Conservation (phyloP, 805 yeast genomes). For the Saccharomyces mikatae region DNA sequence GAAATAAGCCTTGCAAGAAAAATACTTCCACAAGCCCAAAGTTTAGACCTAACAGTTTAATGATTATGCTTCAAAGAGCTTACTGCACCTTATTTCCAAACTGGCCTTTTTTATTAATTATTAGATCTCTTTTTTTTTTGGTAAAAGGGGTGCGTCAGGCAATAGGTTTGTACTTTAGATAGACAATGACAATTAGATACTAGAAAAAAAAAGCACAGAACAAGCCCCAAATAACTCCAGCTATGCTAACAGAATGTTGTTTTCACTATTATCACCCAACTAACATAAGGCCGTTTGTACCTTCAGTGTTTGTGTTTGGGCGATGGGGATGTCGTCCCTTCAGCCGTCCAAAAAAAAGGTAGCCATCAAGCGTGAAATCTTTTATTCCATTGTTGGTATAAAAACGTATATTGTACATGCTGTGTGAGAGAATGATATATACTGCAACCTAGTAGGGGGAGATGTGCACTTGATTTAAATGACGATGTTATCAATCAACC, state of each 20-base stretch:
- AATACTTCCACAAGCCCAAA: background rate
- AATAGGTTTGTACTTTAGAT: background rate
- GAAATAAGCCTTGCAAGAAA: background rate
- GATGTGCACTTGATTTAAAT: slow-evolving; percentile 19
- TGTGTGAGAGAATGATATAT: background rate
- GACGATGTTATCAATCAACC: slow-evolving; percentile 75
- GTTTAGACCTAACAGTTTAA: background rate
- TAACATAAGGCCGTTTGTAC: background rate
- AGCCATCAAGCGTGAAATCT: background rate
- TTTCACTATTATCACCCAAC: background rate
- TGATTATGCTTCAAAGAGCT: background rate
- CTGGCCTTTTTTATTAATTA: background rate
- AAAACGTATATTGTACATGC: background rate
- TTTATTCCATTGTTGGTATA: background rate
- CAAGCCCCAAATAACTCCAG: background rate
- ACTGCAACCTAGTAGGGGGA: background rate
- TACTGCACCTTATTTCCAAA: background rate
- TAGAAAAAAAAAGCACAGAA: background rate
- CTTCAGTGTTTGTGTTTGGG: background rate
- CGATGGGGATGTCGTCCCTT: background rate
- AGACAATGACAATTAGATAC: background rate
- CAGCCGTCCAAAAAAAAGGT: background rate
- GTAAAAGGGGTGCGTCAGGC: background rate
- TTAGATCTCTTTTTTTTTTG: background rate
- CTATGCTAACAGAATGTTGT: background rate